These are phyloP conservation scores for Neonectria punicea DNA, from an alignment of 2,329 filamentous ascomycete genomes.

Conservation along the genomic window DNA sequence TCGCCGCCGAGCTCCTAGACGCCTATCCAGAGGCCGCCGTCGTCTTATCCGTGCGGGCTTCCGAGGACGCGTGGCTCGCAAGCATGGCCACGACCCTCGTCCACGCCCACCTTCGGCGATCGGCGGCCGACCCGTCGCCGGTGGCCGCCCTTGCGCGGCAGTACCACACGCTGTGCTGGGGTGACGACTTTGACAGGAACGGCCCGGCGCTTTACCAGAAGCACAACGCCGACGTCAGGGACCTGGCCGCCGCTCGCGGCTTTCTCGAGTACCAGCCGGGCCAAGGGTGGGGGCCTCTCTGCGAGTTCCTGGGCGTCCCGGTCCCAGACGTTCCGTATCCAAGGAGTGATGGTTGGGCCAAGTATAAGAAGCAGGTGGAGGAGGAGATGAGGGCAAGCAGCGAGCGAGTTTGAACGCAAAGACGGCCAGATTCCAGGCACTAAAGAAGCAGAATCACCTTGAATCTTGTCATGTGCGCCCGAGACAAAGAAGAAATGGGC, in stretches of 20 bases:
- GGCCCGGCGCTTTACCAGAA: not conserved
- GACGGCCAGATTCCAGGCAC: not conserved
- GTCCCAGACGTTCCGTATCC: not conserved
- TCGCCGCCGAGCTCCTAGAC: not conserved
- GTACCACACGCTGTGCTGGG: not conserved
- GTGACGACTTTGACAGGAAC: constrained; percentile 1
- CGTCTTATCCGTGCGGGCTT: constrained; percentile 2
- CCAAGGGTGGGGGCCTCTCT: not conserved
- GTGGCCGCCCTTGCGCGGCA: not conserved
- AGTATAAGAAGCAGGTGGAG: not conserved
- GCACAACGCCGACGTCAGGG: not conserved
- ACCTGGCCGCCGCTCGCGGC: not conserved
- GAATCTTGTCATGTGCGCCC: not conserved
- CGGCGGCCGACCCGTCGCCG: not conserved
- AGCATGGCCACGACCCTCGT: constrained; percentile 2
- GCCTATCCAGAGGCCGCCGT: constrained; percentile 5
- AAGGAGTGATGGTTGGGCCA: not conserved
- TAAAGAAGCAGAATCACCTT: not conserved
- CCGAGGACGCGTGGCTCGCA: constrained; percentile 8
- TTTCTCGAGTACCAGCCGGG: not conserved
- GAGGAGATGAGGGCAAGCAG: not conserved
- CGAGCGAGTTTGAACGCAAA: not conserved
- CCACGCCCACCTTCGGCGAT: constrained; percentile 1
- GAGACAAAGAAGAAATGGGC: not conserved
- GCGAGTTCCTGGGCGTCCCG: not conserved